Conservation (phyloP, 1,284 basidiomycete species). For the Cutaneotrichosporon cavernicola region DNA sequence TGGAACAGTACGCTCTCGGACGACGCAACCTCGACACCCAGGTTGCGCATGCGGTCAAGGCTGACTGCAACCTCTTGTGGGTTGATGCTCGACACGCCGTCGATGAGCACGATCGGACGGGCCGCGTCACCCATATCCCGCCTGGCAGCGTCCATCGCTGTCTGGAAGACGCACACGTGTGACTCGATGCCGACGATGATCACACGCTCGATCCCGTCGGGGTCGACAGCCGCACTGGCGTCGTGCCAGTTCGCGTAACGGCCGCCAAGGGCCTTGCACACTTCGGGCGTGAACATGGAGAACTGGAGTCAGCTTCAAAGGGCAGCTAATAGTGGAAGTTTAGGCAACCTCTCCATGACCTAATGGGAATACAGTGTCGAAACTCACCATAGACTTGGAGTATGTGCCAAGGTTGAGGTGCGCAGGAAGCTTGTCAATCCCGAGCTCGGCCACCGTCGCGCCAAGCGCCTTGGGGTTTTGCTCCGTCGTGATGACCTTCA, state of each 20-base stretch:
- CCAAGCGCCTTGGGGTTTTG: slow-evolving; percentile 80
- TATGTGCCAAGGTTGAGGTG: slow-evolving; percentile 59
- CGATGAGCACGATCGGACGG: slow-evolving; percentile 66
- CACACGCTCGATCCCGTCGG: slow-evolving; percentile 58
- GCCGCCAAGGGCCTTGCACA: slow-evolving; percentile 58
- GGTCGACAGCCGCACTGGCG: slow-evolving; percentile 1
- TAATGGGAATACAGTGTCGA: too few species aligned
- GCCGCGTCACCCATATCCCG: slow-evolving; percentile 36
- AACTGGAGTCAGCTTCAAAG: slow-evolving; percentile 58
- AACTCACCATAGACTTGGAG: slow-evolving; percentile 60
- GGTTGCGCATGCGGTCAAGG: slow-evolving; percentile 64
- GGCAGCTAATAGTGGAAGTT: not conserved
- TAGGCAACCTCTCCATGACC: not conserved
- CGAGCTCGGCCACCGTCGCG: slow-evolving; percentile 65
- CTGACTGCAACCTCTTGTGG: slow-evolving; percentile 55
- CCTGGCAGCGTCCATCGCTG: slow-evolving; percentile 60
- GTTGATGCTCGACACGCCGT: slow-evolving; percentile 81
- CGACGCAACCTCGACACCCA: slow-evolving; percentile 73
- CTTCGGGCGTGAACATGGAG: slow-evolving; percentile 74
- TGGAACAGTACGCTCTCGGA: slow-evolving; percentile 80
- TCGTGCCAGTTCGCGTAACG: slow-evolving; percentile 12
- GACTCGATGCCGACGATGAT: slow-evolving; percentile 86
- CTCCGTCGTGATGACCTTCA: slow-evolving; percentile 59
- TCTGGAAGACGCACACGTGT: slow-evolving; percentile 86
- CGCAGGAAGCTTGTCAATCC: slow-evolving; percentile 35